phyloP scores from a whole-genome alignment of 805 yeast species.

The Zygosaccharomyces bisporus region DNA sequence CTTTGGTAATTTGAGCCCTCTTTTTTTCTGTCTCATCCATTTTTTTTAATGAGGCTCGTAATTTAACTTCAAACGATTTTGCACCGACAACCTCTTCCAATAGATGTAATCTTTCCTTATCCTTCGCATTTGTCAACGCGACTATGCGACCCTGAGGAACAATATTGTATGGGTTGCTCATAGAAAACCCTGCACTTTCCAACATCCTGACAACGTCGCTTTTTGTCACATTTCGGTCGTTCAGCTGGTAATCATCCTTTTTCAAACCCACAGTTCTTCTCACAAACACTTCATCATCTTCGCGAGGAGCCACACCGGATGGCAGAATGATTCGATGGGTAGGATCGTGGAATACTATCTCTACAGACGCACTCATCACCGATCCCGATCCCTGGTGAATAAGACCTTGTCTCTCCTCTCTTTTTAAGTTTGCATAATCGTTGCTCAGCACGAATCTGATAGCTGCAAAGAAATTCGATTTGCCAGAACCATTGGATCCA shows the following conservation, averaged over 20 bases:
- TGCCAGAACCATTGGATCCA: slow-evolving; percentile 96
- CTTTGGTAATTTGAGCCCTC: slow-evolving; percentile 67
- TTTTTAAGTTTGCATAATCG: slow-evolving; percentile 75
- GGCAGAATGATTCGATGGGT: slow-evolving; percentile 72
- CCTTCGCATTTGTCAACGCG: slow-evolving; percentile 83
- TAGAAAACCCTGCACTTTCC: slow-evolving; percentile 89
- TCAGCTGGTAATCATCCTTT: slow-evolving; percentile 85
- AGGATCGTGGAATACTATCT: slow-evolving; percentile 76
- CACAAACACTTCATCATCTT: slow-evolving; percentile 62
- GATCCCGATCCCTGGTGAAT: slow-evolving; percentile 90
- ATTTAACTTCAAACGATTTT: slow-evolving; percentile 76
- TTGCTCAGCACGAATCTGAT: slow-evolving; percentile 88
- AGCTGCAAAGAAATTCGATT: slow-evolving; percentile 93
- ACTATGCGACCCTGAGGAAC: slow-evolving; percentile 96
- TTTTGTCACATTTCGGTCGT: slow-evolving; percentile 73
- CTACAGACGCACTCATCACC: slow-evolving; percentile 90
- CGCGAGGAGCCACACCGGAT: slow-evolving; percentile 32
- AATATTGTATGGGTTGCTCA: slow-evolving; percentile 88
- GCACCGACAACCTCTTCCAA: slow-evolving; percentile 96
- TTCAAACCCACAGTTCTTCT: slow-evolving; percentile 91
- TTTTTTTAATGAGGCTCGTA: slow-evolving; percentile 73
- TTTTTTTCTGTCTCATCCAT: slow-evolving; percentile 70
- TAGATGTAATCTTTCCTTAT: slow-evolving; percentile 69
- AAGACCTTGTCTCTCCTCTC: slow-evolving; percentile 82
- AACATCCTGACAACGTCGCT: slow-evolving; percentile 75